Evolutionary conservation across 495 filamentous ascomycete species (phyloP).

Genomic region (Penicillium soppii): DNA sequence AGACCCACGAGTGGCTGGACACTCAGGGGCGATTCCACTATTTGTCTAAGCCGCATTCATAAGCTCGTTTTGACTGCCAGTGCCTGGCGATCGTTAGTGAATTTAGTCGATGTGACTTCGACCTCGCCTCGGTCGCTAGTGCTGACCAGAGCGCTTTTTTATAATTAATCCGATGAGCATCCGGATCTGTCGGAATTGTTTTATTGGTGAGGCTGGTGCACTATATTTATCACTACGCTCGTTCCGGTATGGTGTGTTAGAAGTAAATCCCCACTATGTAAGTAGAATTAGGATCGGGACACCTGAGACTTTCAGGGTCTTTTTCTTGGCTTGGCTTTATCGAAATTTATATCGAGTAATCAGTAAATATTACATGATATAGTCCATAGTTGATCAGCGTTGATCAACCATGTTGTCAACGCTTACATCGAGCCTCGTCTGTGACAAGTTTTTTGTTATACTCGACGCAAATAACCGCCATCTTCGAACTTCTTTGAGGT

Average conservation of each 20-base stretch:
- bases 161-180: background rate
- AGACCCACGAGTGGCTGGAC: background rate
- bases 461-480: too few relatives aligned
- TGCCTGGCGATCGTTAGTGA: background rate
- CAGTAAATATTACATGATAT: too few relatives aligned
- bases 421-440: too few relatives aligned
- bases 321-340: too few relatives aligned
- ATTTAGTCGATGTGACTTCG: background rate
- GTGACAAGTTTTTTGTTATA: too few relatives aligned
- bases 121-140: background rate
- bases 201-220: background rate
- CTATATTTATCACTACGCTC: background rate
- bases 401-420: too few relatives aligned
- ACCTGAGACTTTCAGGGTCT: too few relatives aligned
- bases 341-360: too few relatives aligned
- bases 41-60: conserved; percentile 1
- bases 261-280: too few relatives aligned
- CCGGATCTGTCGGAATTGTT: background rate
- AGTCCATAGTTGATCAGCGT: too few relatives aligned
- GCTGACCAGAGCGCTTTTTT: background rate
- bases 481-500: too few relatives aligned
- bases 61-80: background rate
- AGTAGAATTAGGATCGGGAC: too few relatives aligned
- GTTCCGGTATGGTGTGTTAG: background rate
- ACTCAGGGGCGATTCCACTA: background rate